phyloP scores from a whole-genome alignment of 108 stramenopile genomes.

The Skeletonema potamos region DNA sequence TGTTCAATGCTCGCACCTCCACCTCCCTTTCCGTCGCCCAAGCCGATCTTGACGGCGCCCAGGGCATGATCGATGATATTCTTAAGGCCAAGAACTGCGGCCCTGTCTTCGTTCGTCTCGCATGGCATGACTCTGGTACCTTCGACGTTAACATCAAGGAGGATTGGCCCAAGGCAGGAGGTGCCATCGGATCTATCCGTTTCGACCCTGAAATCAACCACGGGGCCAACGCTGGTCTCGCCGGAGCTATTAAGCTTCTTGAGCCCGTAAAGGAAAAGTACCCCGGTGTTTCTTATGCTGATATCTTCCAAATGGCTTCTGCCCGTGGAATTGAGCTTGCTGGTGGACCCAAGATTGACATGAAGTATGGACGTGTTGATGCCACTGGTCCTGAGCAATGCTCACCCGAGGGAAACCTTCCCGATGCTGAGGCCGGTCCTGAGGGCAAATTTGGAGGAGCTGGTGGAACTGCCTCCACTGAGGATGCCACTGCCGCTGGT shows the following conservation, averaged over 20 bases:
- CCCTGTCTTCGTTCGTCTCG: slow-evolving; percentile 92
- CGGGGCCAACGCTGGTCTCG: slow-evolving; percentile 94
- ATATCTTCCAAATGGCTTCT: slow-evolving; percentile 77
- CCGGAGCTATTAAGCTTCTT: slow-evolving; percentile 58
- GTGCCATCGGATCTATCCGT: slow-evolving; percentile 87
- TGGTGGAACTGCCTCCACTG: slow-evolving; percentile 61
- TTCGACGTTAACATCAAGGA: slow-evolving; percentile 61
- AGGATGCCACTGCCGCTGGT: slow-evolving; percentile 49
- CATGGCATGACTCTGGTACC: slow-evolving; percentile 96
- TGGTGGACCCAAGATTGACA: slow-evolving; percentile 78
- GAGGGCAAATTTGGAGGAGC: slow-evolving; percentile 72
- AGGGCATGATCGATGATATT: slow-evolving; percentile 88
- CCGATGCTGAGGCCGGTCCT: slow-evolving; percentile 77
- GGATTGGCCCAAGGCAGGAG: slow-evolving; percentile 66
- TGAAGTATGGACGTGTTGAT: slow-evolving; percentile 86
- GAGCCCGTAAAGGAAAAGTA: slow-evolving; percentile 85
- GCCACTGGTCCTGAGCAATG: slow-evolving; percentile 42
- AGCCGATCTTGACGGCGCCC: slow-evolving; percentile 86
- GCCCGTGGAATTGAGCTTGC: slow-evolving; percentile 67
- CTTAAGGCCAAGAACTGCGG: slow-evolving; percentile 87
- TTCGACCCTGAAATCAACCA: slow-evolving; percentile 90
- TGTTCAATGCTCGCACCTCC: not conserved
- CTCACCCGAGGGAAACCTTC: slow-evolving; percentile 77
- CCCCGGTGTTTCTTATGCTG: slow-evolving; percentile 72
- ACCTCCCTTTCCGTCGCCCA: slow-evolving; percentile 47